Base-by-base conservation (phyloP, 129 eudicot species). In the Helianthus annuus region DNA sequence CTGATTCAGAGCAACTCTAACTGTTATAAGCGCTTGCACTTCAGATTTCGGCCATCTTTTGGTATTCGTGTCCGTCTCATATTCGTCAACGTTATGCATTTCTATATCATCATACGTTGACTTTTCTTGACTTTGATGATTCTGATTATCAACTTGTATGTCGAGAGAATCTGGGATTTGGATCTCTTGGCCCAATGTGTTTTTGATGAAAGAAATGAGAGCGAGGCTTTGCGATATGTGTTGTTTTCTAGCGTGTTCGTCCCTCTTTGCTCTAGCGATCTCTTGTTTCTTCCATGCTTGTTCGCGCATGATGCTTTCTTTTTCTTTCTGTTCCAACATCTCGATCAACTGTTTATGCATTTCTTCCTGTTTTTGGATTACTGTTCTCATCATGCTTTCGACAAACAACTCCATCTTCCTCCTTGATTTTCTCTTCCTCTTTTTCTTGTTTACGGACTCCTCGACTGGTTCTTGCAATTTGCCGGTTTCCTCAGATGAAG, bases 31-130 rank as follows among this genome's bases (percentile, higher is more conserved):
- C 5, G 86, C 84, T 68, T 88, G 85, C 0, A 88, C 89, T 78
- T 88, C 96, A 34, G 91, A 73, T 68, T 86, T 88, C 11, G 91
- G 86, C 96, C 89, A 85, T 79, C 81, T 81, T 54, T 14, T 78
- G 8, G 32, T 74, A 65, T 59, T 79, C 5, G 82, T 63, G 65
- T 83, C 83, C 52, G 57, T 10, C 3, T 71, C 80, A 3, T 10
- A 17, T 32, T 64, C 78, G 49, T 77, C 81, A 22, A 39, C 55
- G 55, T 39, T 79, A 15, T 48, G 70, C 27, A 38, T 42, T 62
- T 56, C 74, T 56, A 44, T 60, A 14, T 49, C 78, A 62, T 66
- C 81, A 70, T 39, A 32, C 7, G 36, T 75, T 7, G 7, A 34
- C 40, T 15, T 70, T 62, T 77, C 83, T 10, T 45, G 74, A 65